These are phyloP conservation scores for Pouteria campechiana DNA, from an alignment of 179 eudicot genomes.

Conservation along the genomic window DNA sequence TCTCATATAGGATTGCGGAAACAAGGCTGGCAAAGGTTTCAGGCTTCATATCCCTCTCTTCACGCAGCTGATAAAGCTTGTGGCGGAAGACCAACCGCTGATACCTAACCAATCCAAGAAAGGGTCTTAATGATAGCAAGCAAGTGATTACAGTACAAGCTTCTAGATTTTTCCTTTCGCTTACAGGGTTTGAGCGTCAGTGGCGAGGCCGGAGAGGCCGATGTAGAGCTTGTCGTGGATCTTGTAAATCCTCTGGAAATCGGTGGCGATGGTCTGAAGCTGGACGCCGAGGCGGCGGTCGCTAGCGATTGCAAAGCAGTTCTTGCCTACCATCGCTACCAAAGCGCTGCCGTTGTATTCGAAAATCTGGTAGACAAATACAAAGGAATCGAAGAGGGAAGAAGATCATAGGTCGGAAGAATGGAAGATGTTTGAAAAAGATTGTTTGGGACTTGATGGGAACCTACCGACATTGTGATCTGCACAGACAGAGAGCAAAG, in stretches of 20 bases:
- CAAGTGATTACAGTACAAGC: no score
- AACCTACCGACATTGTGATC: no score
- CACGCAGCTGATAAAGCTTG: slow-evolving; percentile 81
- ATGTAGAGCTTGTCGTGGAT: slow-evolving; percentile 71
- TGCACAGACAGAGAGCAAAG: no score
- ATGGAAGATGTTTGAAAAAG: no score
- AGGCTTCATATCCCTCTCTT: slow-evolving; percentile 98
- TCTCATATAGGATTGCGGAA: slow-evolving; percentile 90
- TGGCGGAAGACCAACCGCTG: slow-evolving; percentile 83
- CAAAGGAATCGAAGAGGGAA: no score
- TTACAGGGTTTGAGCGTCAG: slow-evolving; percentile 86
- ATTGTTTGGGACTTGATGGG: no score
- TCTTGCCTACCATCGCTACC: slow-evolving; percentile 95
- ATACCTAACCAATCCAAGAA: no score
- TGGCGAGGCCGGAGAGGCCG: slow-evolving; percentile 74
- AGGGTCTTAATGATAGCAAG: no score
- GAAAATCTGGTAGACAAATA: slow-evolving; percentile 42
- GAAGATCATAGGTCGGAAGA: no score
- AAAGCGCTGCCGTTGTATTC: slow-evolving; percentile 96
- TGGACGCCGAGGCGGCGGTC: slow-evolving; percentile 93
- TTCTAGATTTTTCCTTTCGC: background rate
- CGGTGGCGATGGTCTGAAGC: slow-evolving; percentile 84
- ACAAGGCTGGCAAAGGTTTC: slow-evolving; percentile 96
- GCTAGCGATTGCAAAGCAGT: slow-evolving; percentile 84
- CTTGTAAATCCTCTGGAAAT: slow-evolving; percentile 68